Evolutionary conservation across 2,329 filamentous ascomycete species (phyloP).

Genomic region (Calycina herbarum): DNA sequence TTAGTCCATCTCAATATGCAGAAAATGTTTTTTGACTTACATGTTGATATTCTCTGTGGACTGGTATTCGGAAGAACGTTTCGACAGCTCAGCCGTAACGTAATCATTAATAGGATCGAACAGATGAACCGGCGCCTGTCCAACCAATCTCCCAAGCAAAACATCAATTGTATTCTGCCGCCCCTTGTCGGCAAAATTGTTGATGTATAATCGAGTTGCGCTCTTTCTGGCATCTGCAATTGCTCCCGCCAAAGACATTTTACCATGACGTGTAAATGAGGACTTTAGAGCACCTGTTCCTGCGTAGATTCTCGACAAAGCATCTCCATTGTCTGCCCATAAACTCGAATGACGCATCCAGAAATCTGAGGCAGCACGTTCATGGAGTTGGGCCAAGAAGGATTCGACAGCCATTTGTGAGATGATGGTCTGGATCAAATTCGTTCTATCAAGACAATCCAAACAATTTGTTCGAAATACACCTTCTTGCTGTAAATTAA

Average conservation of each 20-base stretch:
- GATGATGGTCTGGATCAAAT: slow-evolving; percentile 92
- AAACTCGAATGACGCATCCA: slow-evolving; percentile 90
- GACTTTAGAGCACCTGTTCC: slow-evolving; percentile 95
- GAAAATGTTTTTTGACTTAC: slow-evolving; percentile 16
- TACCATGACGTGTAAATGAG: slow-evolving; percentile 89
- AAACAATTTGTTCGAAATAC: slow-evolving; percentile 94
- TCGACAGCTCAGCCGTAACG: slow-evolving; percentile 74
- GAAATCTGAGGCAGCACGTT: slow-evolving; percentile 74
- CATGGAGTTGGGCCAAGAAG: slow-evolving; percentile 73
- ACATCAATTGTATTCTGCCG: slow-evolving; percentile 94
- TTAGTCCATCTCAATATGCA: background rate
- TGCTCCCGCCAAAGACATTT: slow-evolving; percentile 91
- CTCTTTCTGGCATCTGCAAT: slow-evolving; percentile 96
- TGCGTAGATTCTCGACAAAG: slow-evolving; percentile 91
- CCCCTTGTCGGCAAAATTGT: slow-evolving; percentile 94
- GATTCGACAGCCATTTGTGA: slow-evolving; percentile 89
- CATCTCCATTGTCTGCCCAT: slow-evolving; percentile 97
- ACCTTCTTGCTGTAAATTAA: slow-evolving; percentile 89
- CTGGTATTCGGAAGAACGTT: slow-evolving; percentile 70
- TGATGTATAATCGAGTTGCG: slow-evolving; percentile 91
- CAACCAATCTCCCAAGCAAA: slow-evolving; percentile 80
- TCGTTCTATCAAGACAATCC: slow-evolving; percentile 93
- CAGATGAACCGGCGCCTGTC: slow-evolving; percentile 79
- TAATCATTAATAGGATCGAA: slow-evolving; percentile 95
- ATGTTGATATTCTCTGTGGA: slow-evolving; percentile 73